These are phyloP conservation scores for Amanita phalloides DNA, from an alignment of 768 basidiomycete genomes.

Conservation along the genomic window DNA sequence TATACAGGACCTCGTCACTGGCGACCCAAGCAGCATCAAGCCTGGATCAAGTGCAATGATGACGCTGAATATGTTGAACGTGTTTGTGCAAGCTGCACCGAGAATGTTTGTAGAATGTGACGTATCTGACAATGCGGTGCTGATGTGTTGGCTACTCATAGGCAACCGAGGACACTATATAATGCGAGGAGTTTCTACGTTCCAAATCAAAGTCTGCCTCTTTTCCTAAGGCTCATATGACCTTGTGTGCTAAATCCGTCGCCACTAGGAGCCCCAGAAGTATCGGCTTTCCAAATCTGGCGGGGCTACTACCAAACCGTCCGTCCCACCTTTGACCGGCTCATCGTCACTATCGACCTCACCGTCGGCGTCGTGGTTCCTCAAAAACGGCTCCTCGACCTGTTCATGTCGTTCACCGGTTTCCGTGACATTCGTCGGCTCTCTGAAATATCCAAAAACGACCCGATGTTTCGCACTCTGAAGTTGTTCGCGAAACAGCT, in stretches of 20 bases:
- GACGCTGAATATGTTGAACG: conserved; percentile 5
- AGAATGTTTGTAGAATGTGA: background rate
- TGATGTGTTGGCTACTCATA: background rate
- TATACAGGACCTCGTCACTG: background rate
- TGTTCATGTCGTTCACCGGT: background rate
- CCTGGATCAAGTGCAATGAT: background rate
- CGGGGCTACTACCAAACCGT: conserved; percentile 4
- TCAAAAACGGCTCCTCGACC: background rate
- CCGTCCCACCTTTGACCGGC: conserved; percentile 1
- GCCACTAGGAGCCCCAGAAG: background rate
- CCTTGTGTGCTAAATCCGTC: background rate
- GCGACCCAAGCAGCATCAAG: background rate
- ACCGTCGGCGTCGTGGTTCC: conserved; percentile 2
- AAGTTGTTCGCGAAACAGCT: background rate
- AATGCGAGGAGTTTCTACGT: conserved; percentile 3
- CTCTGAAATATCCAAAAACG: background rate
- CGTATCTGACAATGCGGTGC: background rate
- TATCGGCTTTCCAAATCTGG: conserved; percentile 2
- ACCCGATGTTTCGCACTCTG: background rate
- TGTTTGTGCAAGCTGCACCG: conserved; percentile 3
- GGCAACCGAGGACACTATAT: conserved; percentile 1
- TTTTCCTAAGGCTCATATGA: too few relatives aligned
- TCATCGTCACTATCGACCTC: background rate
- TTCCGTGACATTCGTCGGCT: background rate
- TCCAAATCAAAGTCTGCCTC: background rate